Evolutionary conservation across 2,329 filamentous ascomycete genomes (phyloP).

Genomic region (Epichloe aotearoae): DNA sequence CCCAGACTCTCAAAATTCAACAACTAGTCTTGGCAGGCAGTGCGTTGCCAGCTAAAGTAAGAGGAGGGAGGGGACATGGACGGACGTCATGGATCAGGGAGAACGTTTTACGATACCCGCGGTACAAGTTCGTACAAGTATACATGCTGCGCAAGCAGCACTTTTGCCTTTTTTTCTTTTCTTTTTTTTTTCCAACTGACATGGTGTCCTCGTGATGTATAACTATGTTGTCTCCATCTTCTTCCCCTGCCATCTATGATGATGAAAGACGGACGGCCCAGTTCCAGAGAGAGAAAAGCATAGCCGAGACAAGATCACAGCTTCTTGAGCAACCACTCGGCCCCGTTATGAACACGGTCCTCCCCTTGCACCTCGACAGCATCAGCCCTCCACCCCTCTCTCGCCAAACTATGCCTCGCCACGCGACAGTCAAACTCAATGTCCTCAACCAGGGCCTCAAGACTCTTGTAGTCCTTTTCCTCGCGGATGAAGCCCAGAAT

Average conservation of each 20-base stretch:
- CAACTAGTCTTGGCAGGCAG: not conserved
- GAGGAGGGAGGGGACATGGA: not conserved
- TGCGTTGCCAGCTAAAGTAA: not conserved
- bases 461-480: constrained; percentile 74
- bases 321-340: constrained; percentile 23
- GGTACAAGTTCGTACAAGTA: not conserved
- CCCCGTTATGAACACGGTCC: constrained; percentile 12
- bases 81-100: not conserved
- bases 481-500: constrained; percentile 81
- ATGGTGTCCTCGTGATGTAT: no score
- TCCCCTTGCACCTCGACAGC: constrained; percentile 12
- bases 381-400: constrained; percentile 45
- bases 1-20: not conserved
- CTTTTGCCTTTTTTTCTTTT: constrained; percentile 6
- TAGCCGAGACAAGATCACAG: not conserved
- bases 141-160: not conserved
- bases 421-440: constrained; percentile 84
- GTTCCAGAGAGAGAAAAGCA: not conserved
- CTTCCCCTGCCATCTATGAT: not conserved
- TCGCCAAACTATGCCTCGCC: constrained; percentile 55
- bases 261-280: not conserved
- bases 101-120: not conserved
- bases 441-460: constrained; percentile 76
- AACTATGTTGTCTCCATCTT: not conserved
- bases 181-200: constrained; percentile 7